Evolutionary conservation across 371 early-diverging fungal genomes (phyloP), one percentile per base, ranked within the genome.

Genomic region (Umbelopsis sp.): DNA sequence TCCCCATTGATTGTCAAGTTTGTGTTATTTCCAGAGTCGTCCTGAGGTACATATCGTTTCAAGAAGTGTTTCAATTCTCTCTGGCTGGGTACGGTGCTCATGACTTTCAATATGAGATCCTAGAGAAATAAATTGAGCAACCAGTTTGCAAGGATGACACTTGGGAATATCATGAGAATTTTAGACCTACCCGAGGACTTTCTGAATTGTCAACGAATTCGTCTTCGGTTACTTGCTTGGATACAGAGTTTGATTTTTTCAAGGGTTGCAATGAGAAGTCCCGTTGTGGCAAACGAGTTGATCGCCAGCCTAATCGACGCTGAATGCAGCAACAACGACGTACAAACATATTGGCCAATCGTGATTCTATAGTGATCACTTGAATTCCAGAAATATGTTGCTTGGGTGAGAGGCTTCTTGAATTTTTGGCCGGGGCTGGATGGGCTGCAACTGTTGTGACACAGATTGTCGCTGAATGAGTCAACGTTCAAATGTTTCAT

Each of bases 1-100:
- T 20, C 67, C 20, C 45, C 67, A 44, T 35, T 32, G 46, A 68
- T 20, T 69, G 67, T 32, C 50, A 62, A n/a, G 48, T 44, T 7
- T 25, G 63, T 44, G 29, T 62, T 67, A 24, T 35, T 57, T 44
- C 35, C 29, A 35, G 25, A 41, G 44, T 18, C 45, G n/a, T 35
- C 64, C 50, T 78, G 74, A 18, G 82, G 81, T 11, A 83, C 80
- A 70, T 81, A 92, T 62, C 87, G 85, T 63, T 87, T 88, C 29
- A 93, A 75, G 66, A 92, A 94, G 67, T 89, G 88, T 32, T 85
- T 87, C 5, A 92, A 86, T 72, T 94, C 95, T 45, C 93, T 87
- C 63, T 88, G 90, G 44, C 92, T 92, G 0, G 94, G 95, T 14
- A 87, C 72, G 0, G 93, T 89, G 67, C 85, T 85, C 77, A 89